A percentile compares a stretch with the other conserved stretches of the same genome.
These are phyloP conservation scores for Talaromyces sp. DNA, from an alignment of 2,329 filamentous ascomycete species.

Conservation along the genomic window DNA sequence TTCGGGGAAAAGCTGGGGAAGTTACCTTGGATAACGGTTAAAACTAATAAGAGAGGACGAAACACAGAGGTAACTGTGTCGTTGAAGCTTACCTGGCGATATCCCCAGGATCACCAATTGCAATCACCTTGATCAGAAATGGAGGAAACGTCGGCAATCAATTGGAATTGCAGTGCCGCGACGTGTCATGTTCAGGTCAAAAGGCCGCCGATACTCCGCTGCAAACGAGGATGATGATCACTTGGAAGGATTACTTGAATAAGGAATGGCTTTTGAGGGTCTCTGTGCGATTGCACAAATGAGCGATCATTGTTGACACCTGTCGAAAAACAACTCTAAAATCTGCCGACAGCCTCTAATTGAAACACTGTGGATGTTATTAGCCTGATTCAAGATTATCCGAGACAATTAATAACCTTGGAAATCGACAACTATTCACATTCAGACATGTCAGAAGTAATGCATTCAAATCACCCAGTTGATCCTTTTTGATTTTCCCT, in stretches of 20 bases:
- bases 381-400: neutral
- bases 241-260: neutral
- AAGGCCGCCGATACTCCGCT: conserved; percentile 2
- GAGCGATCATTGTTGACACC: neutral
- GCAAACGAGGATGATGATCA: neutral
- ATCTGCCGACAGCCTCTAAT: neutral
- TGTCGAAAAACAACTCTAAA: neutral
- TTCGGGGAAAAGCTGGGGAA: neutral
- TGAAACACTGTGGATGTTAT: neutral
- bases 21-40: neutral
- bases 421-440: no score
- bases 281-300: neutral
- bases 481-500: neutral
- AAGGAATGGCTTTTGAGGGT: neutral
- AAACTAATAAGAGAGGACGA: neutral
- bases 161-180: neutral
- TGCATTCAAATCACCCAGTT: neutral
- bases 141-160: neutral
- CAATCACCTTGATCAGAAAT: neutral
- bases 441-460: neutral
- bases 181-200: neutral
- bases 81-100: neutral
- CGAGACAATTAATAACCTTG: neutral
- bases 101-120: neutral
- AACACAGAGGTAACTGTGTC: neutral